Conservation (phyloP, 169 alveolate genomes). For the Eimeria necatrix region DNA sequence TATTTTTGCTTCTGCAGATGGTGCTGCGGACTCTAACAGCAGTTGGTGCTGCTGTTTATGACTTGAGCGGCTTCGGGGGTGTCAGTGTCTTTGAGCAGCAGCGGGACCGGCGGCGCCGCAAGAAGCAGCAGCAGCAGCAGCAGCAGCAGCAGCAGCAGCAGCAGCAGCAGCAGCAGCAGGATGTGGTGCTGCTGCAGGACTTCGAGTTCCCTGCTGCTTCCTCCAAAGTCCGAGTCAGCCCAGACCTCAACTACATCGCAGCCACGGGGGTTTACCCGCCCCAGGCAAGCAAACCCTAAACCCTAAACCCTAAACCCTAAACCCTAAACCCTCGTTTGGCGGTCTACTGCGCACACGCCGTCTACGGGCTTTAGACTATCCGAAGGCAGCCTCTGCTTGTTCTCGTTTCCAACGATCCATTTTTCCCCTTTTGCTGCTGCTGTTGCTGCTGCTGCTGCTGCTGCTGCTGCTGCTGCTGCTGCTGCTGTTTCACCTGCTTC, state of each 20-base stretch:
- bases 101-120: neutral
- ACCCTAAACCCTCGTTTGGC: neutral
- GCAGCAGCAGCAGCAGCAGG: neutral
- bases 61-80: neutral
- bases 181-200: constrained; percentile 78
- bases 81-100: neutral
- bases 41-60: neutral
- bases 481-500: neutral
- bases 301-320: neutral
- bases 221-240: constrained; percentile 88
- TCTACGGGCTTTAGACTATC: neutral
- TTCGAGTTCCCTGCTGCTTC: constrained; percentile 74
- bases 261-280: constrained; percentile 95
- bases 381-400: neutral
- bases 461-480: too few species aligned
- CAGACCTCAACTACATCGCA: constrained; percentile 91
- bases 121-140: neutral
- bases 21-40: neutral
- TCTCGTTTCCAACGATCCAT: neutral
- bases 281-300: constrained; percentile 84
- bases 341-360: neutral
- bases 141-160: neutral
- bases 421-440: too few species aligned
- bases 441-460: too few species aligned
- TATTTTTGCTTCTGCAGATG: neutral